A percentile compares a stretch with the other conserved stretches of the same genome.
These are phyloP conservation scores for Boletus huronensis DNA, from an alignment of 768 basidiomycete genomes.

Conservation along the genomic window DNA sequence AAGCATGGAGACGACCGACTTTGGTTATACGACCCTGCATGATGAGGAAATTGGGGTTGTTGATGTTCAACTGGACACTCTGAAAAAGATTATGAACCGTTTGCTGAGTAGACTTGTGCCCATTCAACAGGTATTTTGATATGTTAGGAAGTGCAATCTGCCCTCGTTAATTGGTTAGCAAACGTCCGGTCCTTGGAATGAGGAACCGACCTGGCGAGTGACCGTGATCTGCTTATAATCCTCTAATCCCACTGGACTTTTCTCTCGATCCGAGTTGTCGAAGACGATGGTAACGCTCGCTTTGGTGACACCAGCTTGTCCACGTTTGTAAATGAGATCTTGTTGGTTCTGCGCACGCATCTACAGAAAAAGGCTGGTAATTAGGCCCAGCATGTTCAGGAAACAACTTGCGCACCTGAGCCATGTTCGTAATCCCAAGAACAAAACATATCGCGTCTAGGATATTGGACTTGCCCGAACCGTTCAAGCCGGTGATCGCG, in stretches of 20 bases:
- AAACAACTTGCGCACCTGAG: constrained; percentile 51
- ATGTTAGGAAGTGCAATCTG: constrained; percentile 92
- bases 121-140: constrained; percentile 93
- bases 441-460: constrained; percentile 99
- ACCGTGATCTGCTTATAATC: constrained; percentile 88
- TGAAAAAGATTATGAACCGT: constrained; percentile 90
- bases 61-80: constrained; percentile 97
- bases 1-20: constrained; percentile 38
- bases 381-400: neutral
- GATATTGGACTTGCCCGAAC: constrained; percentile 98
- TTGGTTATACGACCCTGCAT: constrained; percentile 99
- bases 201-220: constrained; percentile 77
- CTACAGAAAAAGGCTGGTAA: constrained; percentile 34
- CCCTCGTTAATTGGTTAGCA: neutral
- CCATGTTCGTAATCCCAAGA: constrained; percentile 95
- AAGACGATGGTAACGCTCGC: constrained; percentile 99
- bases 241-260: constrained; percentile 80
- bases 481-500: constrained; percentile 94
- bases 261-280: constrained; percentile 88
- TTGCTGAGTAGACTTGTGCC: constrained; percentile 87
- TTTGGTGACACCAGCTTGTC: constrained; percentile 94
- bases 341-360: constrained; percentile 95
- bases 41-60: constrained; percentile 98
- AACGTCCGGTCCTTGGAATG: neutral
- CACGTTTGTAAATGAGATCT: constrained; percentile 98